Evolutionary conservation across 2,329 filamentous ascomycete genomes (phyloP).

Genomic region (Ceratocystis colombiana): DNA sequence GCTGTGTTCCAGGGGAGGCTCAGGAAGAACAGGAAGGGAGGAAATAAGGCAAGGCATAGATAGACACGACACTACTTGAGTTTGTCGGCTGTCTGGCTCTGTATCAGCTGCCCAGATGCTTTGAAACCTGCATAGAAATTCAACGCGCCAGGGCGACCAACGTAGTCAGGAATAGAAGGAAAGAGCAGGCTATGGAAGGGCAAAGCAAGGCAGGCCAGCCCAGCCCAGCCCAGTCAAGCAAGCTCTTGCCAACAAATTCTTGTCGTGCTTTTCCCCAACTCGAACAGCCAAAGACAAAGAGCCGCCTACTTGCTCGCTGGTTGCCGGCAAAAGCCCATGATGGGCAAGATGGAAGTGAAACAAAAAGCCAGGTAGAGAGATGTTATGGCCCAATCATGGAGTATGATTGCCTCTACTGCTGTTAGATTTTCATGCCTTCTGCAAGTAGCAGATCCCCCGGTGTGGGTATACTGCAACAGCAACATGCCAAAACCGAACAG

Average conservation of each 20-base stretch:
- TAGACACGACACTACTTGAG: too few species aligned
- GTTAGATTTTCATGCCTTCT: conserved; percentile 1
- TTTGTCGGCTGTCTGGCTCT: too few species aligned
- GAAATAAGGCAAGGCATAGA: not conserved
- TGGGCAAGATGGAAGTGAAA: conserved; percentile 2
- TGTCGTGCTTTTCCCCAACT: not conserved
- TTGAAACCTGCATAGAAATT: too few species aligned
- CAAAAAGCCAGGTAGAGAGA: not conserved
- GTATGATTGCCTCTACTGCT: not conserved
- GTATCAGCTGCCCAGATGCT: too few species aligned
- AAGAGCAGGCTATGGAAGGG: too few species aligned
- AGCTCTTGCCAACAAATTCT: not conserved
- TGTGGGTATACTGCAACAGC: conserved; percentile 9
- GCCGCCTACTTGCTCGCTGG: not conserved
- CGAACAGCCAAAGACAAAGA: not conserved
- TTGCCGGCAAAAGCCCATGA: not conserved
- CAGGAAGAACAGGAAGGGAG: not conserved
- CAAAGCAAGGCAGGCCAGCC: not conserved
- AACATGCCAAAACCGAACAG: not conserved
- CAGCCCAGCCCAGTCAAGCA: not conserved
- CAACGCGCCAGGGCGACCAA: too few species aligned
- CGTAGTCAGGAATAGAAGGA: too few species aligned
- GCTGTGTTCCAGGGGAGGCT: conserved; percentile 1
- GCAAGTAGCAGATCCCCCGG: conserved; percentile 10
- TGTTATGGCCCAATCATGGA: not conserved